A percentile compares a stretch with the other conserved stretches of the same genome.
Conservation (phyloP, 139 green algal species). For the Ulvella scutata region DNA sequence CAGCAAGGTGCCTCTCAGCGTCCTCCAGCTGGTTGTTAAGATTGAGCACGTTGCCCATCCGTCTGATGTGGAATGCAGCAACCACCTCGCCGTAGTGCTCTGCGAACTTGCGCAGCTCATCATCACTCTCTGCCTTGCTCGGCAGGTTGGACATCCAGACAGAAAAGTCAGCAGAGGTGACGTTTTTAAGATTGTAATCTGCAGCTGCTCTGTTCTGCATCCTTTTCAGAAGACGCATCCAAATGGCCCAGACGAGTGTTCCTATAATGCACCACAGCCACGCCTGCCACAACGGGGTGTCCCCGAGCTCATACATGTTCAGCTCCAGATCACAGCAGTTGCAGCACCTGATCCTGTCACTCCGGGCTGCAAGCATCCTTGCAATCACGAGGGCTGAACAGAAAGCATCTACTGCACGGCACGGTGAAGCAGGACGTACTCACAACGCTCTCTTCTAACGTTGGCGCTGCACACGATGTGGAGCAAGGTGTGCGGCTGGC, state of each 20-base stretch:
- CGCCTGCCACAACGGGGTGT: neutral
- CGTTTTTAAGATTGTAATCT: neutral
- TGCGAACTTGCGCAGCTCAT: neutral
- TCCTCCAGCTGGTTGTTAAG: neutral
- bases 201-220: neutral
- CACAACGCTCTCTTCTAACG: too few species aligned
- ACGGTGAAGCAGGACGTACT: too few species aligned
- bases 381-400: too few species aligned
- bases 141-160: neutral
- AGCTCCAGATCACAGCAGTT: neutral
- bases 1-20: too few species aligned
- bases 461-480: too few species aligned
- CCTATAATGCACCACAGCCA: neutral
- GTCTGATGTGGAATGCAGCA: neutral
- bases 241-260: neutral
- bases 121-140: neutral
- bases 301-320: neutral
- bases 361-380: slow-evolving; percentile 2
- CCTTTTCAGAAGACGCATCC: neutral
- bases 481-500: too few species aligned
- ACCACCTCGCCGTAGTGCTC: neutral
- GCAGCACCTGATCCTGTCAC: too few species aligned
- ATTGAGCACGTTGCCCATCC: neutral
- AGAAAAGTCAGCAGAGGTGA: neutral
- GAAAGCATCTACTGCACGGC: too few species aligned